Base-by-base conservation (phyloP, 495 filamentous ascomycete species). In the Parathielavia appendiculata region DNA sequence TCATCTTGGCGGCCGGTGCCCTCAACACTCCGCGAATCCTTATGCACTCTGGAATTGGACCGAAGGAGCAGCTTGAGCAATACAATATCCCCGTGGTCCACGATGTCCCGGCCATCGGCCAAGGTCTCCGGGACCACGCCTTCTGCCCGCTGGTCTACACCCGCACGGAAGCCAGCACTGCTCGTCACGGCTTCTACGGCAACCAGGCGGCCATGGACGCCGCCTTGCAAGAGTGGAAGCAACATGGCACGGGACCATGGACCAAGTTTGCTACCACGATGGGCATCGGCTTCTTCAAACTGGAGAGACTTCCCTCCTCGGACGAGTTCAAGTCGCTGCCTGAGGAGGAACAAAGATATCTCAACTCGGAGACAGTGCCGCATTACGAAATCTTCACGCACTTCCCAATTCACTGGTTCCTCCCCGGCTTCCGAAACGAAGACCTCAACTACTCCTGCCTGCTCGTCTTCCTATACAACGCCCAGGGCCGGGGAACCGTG, bases 11-110 rank as follows among this genome's bases (percentile, higher is more conserved):
- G 0, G 76, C 76, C 16, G 85, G 86, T 10, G 69, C 83, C 1
- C 70, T 85, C 22, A 77, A 87, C 65, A 72, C 70, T 13, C 85
- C 86, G 3, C 78, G 81, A 43, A 76, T 87, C 51, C 73, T 87
- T 0, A 82, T 86, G 78, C 81, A 84, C 56, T 84, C 81, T 0
- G 86, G 85, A 12, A 81, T 88, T 54, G 85, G 85, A 0, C 81
- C 84, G 0, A 64, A 66, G 12, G 61, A 68, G 0, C 75, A 85
- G 30, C 77, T 89, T 0, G 38, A 69, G n/a, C 59, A 76, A 35
- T 79, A 75, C 67, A 57, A 69, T n/a, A 83, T 88, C 58, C 75
- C 78, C 0, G 63, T 83, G 0, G 51, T 82, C 19, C 67, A 76
- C 0, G 68, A 81, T 16, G 53, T 80, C 0, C 73, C 79, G 7